Percentiles rank a stretch among this genome's conserved stretches.
Conservation (phyloP, 768 basidiomycete genomes). For the Baorangia bicolor region DNA sequence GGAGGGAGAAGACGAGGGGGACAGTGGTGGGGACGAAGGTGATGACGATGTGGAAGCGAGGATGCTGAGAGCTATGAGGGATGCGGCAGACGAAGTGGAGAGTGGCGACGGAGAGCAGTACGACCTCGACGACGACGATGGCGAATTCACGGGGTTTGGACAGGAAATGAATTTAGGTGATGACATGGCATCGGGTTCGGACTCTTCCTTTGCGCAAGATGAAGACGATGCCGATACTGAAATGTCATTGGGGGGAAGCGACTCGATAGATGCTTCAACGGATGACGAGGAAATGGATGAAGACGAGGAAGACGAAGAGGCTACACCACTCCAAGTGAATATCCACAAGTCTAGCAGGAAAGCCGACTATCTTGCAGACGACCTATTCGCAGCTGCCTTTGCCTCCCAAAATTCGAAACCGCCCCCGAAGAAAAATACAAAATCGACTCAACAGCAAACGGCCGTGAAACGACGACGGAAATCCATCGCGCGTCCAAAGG, state of each 20-base stretch:
- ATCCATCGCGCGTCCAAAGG: conserved; percentile 40
- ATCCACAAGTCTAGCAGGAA: conserved; percentile 29
- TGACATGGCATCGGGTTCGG: conserved; percentile 14
- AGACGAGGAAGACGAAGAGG: conserved; percentile 8
- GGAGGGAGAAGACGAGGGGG: conserved; percentile 24
- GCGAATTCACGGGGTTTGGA: conserved; percentile 9
- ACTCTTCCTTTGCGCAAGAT: conserved; percentile 10
- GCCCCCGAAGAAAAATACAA: conserved; percentile 18
- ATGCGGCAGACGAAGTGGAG: conserved; percentile 25
- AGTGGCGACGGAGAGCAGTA: conserved; percentile 20
- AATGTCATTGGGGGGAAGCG: conserved; percentile 11
- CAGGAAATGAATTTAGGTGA: conserved; percentile 10
- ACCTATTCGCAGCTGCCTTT: conserved; percentile 61
- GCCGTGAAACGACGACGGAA: conserved; percentile 33
- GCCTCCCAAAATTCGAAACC: conserved; percentile 30
- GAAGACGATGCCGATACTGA: conserved; percentile 15
- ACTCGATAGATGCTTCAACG: conserved; percentile 9
- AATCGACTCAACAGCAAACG: conserved; percentile 23
- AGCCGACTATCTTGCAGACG: conserved; percentile 60
- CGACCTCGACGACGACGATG: conserved; percentile 19
- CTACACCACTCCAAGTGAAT: neutral
- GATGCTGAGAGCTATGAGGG: conserved; percentile 31
- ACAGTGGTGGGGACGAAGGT: conserved; percentile 24
- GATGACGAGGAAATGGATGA: conserved; percentile 23
- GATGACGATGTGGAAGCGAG: conserved; percentile 25